These are phyloP conservation scores for Rhododendron ovatum DNA, from an alignment of 148 eudicot species.

Conservation along the genomic window DNA sequence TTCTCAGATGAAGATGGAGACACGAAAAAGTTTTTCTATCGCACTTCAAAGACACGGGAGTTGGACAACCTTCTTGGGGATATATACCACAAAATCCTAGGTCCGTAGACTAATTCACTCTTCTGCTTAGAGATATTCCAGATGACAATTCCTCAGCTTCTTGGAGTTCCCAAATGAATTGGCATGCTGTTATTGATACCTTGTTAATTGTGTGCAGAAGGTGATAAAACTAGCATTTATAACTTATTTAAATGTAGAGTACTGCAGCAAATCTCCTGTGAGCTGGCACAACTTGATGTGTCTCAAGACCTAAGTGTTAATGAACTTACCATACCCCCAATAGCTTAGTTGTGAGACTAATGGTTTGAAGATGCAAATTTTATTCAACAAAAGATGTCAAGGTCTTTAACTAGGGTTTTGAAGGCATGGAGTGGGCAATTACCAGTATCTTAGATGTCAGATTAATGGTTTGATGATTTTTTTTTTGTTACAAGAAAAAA, in stretches of 20 bases:
- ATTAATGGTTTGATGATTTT: neutral
- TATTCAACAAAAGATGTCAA: slow-evolving; percentile 1
- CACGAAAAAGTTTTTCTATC: slow-evolving; percentile 69
- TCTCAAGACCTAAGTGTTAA: neutral
- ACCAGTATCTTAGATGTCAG: slow-evolving; percentile 6
- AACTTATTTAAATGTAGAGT: neutral
- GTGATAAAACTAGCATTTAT: neutral
- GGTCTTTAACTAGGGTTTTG: neutral
- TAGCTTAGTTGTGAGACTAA: neutral
- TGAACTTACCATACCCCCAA: neutral
- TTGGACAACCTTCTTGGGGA: slow-evolving; percentile 91
- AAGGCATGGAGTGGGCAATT: slow-evolving; percentile 98
- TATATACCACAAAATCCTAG: slow-evolving; percentile 92
- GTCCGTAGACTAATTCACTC: slow-evolving; percentile 29
- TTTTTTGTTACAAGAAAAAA: neutral
- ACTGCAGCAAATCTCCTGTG: neutral
- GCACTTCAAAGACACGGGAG: slow-evolving; percentile 84
- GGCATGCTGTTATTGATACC: neutral
- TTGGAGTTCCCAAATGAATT: slow-evolving; percentile 4
- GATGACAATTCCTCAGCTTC: slow-evolving; percentile 13
- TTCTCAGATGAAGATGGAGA: slow-evolving; percentile 83
- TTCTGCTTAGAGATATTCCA: slow-evolving; percentile 13
- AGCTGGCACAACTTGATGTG: neutral
- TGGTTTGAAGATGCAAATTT: neutral
- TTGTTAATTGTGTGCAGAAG: slow-evolving; percentile 3